Conservation (phyloP, 2,329 filamentous ascomycete species). For the Colletotrichum filicis region DNA sequence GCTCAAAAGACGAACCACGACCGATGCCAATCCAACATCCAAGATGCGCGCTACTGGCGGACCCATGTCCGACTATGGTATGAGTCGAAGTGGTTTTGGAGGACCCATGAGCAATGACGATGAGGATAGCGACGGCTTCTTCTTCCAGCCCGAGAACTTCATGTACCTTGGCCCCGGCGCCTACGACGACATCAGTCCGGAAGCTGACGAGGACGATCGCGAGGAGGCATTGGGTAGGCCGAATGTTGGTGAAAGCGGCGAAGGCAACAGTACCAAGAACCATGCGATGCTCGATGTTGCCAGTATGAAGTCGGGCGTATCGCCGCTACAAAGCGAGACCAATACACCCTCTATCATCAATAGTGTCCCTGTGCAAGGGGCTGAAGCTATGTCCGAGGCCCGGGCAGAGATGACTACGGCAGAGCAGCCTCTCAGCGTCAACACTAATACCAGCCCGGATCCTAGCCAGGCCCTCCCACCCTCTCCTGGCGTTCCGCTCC, state of each 20-base stretch:
- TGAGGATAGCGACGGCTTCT: constrained; percentile 47
- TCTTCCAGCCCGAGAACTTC: constrained; percentile 64
- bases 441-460: not conserved
- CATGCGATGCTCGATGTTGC: constrained; percentile 13
- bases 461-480: not conserved
- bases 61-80: constrained; percentile 37
- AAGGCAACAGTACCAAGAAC: not conserved
- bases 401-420: not conserved
- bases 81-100: constrained; percentile 28
- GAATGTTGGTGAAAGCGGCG: not conserved
- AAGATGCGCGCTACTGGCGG: constrained; percentile 38
- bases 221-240: constrained; percentile 1
- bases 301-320: constrained; percentile 34
- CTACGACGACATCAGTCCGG: constrained; percentile 57
- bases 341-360: constrained; percentile 39
- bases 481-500: constrained; percentile 41
- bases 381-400: not conserved
- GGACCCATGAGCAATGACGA: constrained; percentile 41
- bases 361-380: constrained; percentile 38
- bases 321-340: constrained; percentile 40
- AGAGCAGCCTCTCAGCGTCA: not conserved
- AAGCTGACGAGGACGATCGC: constrained; percentile 52
- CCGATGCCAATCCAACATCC: not conserved
- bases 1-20: constrained; percentile 48
- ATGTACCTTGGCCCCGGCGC: constrained; percentile 62